phyloP scores from a whole-genome alignment of 768 basidiomycete species.

The Tephrocybe sp. region DNA sequence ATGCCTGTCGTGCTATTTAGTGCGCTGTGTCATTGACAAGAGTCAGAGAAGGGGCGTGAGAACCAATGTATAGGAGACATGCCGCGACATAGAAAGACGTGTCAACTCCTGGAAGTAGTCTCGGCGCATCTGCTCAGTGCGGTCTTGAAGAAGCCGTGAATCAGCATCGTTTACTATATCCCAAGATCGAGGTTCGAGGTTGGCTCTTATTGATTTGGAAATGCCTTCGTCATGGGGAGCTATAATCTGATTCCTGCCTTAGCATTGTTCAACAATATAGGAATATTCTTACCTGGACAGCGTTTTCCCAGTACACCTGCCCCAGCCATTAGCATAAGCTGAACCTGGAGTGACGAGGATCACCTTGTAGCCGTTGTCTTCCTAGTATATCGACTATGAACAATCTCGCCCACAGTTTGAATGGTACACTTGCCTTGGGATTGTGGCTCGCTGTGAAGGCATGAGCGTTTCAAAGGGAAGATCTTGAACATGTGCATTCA shows the following conservation, averaged over 20 bases:
- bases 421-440: slow-evolving; percentile 60
- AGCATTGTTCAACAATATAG: not conserved
- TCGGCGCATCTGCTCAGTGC: slow-evolving; percentile 57
- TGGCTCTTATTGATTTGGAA: slow-evolving; percentile 57
- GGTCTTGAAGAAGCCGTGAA: slow-evolving; percentile 52
- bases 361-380: slow-evolving; percentile 90
- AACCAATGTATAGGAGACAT: not conserved
- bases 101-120: slow-evolving; percentile 53
- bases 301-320: slow-evolving; percentile 90
- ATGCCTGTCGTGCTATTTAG: slow-evolving; percentile 40
- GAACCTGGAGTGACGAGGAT: too few species aligned
- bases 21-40: too few species aligned
- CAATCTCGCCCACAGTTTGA: not conserved
- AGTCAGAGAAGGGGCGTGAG: too few species aligned
- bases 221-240: slow-evolving; percentile 83
- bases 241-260: slow-evolving; percentile 59
- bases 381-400: slow-evolving; percentile 32
- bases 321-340: slow-evolving; percentile 1
- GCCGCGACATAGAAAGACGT: slow-evolving; percentile 20
- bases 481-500: slow-evolving; percentile 21
- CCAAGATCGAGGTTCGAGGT: slow-evolving; percentile 57
- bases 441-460: slow-evolving; percentile 72
- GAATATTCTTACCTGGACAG: slow-evolving; percentile 62
- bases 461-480: not conserved
- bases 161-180: slow-evolving; percentile 30